These are phyloP conservation scores for Fraxinus greggii DNA, from an alignment of 305 asterid species.

Conservation along the genomic window DNA sequence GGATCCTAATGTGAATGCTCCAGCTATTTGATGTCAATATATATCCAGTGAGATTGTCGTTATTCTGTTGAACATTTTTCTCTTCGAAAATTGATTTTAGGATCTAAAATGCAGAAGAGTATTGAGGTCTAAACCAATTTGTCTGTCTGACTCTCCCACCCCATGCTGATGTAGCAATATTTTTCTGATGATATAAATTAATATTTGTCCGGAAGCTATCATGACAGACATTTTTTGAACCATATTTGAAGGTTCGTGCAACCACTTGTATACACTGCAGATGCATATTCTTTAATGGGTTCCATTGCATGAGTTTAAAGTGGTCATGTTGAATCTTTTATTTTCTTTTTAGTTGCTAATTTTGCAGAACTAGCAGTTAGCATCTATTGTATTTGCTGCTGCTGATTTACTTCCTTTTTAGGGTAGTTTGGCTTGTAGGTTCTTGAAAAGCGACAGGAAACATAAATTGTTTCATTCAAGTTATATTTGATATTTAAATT, in stretches of 20 bases:
- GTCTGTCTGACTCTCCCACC: not conserved
- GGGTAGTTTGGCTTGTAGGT: not conserved
- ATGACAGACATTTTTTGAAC: not conserved
- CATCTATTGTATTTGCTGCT: not conserved
- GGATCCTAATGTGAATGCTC: not conserved
- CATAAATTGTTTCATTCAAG: not conserved
- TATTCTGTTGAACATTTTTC: too few species aligned
- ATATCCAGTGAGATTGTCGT: too few species aligned
- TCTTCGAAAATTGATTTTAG: too few species aligned
- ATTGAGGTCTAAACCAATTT: too few species aligned
- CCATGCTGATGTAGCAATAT: not conserved
- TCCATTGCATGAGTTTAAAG: not conserved
- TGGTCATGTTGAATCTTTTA: not conserved
- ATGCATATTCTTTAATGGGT: not conserved
- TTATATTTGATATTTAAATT: not conserved
- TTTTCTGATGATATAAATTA: not conserved
- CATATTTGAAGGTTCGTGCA: not conserved
- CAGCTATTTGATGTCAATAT: not conserved
- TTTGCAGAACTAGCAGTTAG: not conserved
- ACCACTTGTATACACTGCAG: not conserved
- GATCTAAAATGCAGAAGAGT: too few species aligned
- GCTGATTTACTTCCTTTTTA: not conserved
- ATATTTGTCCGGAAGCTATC: not conserved
- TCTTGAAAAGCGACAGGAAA: not conserved
- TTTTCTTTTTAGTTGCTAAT: not conserved